Evolutionary conservation across 169 alveolate species (phyloP), one percentile per base, ranked within the genome.

Genomic region (Amoebophrya sp.): DNA sequence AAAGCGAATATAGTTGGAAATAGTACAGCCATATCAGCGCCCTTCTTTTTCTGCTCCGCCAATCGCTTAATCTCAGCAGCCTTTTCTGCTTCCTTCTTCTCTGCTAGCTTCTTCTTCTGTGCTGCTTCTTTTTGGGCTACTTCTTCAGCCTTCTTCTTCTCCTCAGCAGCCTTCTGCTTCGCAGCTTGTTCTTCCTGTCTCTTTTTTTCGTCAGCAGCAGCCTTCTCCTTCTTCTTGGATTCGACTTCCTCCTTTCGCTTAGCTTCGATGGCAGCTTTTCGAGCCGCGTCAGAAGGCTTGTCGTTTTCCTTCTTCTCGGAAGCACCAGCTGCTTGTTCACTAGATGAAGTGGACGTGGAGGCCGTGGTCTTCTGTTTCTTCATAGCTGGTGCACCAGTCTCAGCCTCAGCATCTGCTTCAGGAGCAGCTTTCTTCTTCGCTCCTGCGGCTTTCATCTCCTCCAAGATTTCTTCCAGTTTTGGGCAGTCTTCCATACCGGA

Each of bases 11-110:
- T n/a, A n/a, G n/a, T n/a, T n/a, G n/a, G n/a, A n/a, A n/a, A n/a
- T n/a, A n/a, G n/a, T n/a, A n/a, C n/a, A n/a, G n/a, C n/a, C n/a
- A n/a, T n/a, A n/a, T n/a, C n/a, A n/a, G n/a, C n/a, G n/a, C n/a
- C n/a, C 55, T 89, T 89, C 91, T 89, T 89, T 41, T 89, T 24
- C 90, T 24, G 53, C 18, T 0, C 90, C 26, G 90, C 90, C n/a
- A 33, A 29, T 41, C 41, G n/a, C 91, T 89, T 39, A n/a, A 76
- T 39, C 53, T 38, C 65, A n/a, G 38, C 39, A 29, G 2, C 33
- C 83, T 6, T 26, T 26, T 6, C 83, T 65, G 18, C 26, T 36
- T 65, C 83, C 33, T 65, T 10, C 83, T 65, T 29, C 83, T 65
- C 26, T 26, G 83, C 83, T 36, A 26, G 83, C 83, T 65, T 10